A percentile compares a stretch with the other conserved stretches of the same genome.
Evolutionary conservation across 768 basidiomycete species (phyloP).

Genomic region (Plicaturopsis crispa): DNA sequence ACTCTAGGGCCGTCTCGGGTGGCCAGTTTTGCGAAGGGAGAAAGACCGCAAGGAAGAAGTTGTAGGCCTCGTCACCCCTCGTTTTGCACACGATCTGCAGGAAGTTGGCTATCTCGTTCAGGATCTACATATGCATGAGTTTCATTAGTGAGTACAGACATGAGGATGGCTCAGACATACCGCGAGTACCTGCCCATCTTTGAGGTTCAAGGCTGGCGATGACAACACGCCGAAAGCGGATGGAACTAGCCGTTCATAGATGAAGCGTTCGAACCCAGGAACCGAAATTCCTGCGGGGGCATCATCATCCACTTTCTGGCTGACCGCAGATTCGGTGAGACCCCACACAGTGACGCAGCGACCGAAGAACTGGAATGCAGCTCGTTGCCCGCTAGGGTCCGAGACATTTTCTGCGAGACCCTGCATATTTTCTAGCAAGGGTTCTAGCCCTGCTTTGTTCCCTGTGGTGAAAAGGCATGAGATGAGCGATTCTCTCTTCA

Average conservation of each 20-base stretch:
- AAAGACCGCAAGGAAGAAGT: constrained; percentile 71
- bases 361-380: constrained; percentile 73
- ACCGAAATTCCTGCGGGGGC: constrained; percentile 27
- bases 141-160: background rate
- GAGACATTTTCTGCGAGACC: constrained; percentile 66
- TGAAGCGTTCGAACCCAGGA: constrained; percentile 88
- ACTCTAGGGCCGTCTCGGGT: constrained; percentile 64
- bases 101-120: constrained; percentile 84
- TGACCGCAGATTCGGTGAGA: constrained; percentile 30
- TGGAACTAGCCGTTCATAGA: constrained; percentile 83
- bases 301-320: constrained; percentile 24
- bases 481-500: constrained; percentile 1
- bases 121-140: constrained; percentile 70
- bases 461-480: constrained; percentile 26
- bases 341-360: constrained; percentile 66
- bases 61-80: constrained; percentile 75
- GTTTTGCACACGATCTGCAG: constrained; percentile 72
- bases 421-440: constrained; percentile 68
- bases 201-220: constrained; percentile 73
- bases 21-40: constrained; percentile 91
- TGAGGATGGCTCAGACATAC: constrained; percentile 29
- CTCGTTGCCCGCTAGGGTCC: constrained; percentile 70
- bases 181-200: constrained; percentile 80
- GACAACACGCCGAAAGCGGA: constrained; percentile 78
- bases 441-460: constrained; percentile 64